A percentile compares a stretch with the other conserved stretches of the same genome.
phyloP scores from a whole-genome alignment of 306 rosid genomes.

The Myrica gale region DNA sequence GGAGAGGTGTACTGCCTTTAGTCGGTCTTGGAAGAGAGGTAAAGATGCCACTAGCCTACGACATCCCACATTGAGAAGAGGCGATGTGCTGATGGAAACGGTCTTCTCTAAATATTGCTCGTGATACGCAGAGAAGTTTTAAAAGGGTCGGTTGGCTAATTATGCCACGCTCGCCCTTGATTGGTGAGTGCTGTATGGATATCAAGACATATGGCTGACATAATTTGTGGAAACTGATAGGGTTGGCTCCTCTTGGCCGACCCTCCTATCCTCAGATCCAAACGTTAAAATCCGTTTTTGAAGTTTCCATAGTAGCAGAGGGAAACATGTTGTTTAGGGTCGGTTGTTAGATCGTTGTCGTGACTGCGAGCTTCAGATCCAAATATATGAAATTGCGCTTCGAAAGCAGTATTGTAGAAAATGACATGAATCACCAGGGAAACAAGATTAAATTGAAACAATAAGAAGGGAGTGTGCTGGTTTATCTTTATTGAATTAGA shows the following conservation, averaged over 20 bases:
- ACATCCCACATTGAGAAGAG: slow-evolving; percentile 25
- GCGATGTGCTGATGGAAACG: rapidly evolving
- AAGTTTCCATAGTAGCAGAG: too few relatives aligned
- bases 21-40: rapidly evolving
- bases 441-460: too few relatives aligned
- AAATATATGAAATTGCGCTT: too few relatives aligned
- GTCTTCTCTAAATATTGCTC: neutral
- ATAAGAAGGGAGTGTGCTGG: too few relatives aligned
- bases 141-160: slow-evolving; percentile 93
- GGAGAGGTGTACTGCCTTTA: neutral
- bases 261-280: slow-evolving; percentile 23
- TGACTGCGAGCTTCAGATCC: too few relatives aligned
- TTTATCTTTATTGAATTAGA: too few relatives aligned
- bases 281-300: neutral
- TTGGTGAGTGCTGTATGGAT: slow-evolving; percentile 71
- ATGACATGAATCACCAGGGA: too few relatives aligned
- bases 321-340: too few relatives aligned
- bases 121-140: rapidly evolving
- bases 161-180: slow-evolving; percentile 59
- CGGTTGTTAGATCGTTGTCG: too few relatives aligned
- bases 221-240: slow-evolving; percentile 52
- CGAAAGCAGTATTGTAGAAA: too few relatives aligned
- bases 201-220: slow-evolving; percentile 93
- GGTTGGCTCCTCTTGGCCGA: slow-evolving; percentile 60
- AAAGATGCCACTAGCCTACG: neutral